Conservation (phyloP, 1,284 basidiomycete species). For the Pascua guehoae region DNA sequence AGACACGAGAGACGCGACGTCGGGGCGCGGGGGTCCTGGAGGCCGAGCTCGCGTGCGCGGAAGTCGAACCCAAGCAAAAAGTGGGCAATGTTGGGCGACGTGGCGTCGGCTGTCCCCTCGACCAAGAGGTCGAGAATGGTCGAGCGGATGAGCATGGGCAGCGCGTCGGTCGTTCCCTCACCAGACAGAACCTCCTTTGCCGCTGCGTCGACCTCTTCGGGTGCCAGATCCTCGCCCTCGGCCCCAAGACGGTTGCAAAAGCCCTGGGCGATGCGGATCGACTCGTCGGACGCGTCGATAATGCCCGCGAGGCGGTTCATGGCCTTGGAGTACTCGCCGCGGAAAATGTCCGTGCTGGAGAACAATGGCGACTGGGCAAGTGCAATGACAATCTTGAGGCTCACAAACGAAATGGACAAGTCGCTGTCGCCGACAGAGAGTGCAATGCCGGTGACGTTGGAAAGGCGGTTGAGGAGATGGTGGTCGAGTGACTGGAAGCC, state of each 20-base stretch:
- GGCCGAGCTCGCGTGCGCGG: slow-evolving; percentile 49
- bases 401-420: slow-evolving; percentile 69
- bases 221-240: slow-evolving; percentile 51
- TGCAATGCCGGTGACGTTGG: slow-evolving; percentile 73
- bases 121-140: slow-evolving; percentile 84
- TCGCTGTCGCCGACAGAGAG: slow-evolving; percentile 73
- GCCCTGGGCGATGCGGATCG: slow-evolving; percentile 77
- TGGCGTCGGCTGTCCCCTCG: slow-evolving; percentile 65
- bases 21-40: slow-evolving; percentile 59
- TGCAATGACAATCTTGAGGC: slow-evolving; percentile 72
- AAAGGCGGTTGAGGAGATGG: slow-evolving; percentile 70
- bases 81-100: slow-evolving; percentile 84
- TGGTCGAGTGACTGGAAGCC: slow-evolving; percentile 61
- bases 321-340: slow-evolving; percentile 53
- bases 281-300: slow-evolving; percentile 77
- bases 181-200: slow-evolving; percentile 27
- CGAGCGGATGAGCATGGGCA: slow-evolving; percentile 61
- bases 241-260: slow-evolving; percentile 68
- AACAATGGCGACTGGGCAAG: slow-evolving; percentile 59
- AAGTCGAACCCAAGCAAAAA: slow-evolving; percentile 76
- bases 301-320: slow-evolving; percentile 67
- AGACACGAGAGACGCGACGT: slow-evolving; percentile 68
- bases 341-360: slow-evolving; percentile 58
- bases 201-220: slow-evolving; percentile 36
- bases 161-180: slow-evolving; percentile 15